phyloP scores from a whole-genome alignment of 2,329 filamentous ascomycete species.

The Monilinia aucupariae region DNA sequence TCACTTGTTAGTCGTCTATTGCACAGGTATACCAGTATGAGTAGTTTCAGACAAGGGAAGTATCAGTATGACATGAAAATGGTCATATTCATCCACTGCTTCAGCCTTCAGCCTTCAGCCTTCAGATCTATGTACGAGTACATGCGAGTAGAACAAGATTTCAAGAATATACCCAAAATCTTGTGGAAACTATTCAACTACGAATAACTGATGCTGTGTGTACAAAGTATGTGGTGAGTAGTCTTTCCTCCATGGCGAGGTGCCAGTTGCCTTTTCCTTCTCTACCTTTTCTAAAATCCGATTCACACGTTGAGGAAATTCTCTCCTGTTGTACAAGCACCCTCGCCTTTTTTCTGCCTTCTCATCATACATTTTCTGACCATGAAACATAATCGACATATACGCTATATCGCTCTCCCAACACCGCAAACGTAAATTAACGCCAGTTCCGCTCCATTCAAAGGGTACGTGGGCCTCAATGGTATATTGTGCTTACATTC shows the following conservation, averaged over 20 bases:
- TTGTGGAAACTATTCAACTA: constrained; percentile 7
- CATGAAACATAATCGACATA: neutral
- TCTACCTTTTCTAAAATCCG: too few relatives aligned
- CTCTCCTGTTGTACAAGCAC: constrained; percentile 7
- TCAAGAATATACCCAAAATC: constrained; percentile 2
- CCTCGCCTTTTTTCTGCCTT: neutral
- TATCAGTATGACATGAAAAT: neutral
- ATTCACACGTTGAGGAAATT: neutral
- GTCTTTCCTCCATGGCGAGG: neutral
- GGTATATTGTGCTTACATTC: constrained; percentile 15
- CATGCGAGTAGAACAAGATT: neutral
- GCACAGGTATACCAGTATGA: too few relatives aligned
- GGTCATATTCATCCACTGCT: neutral
- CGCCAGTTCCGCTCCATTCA: constrained; percentile 12
- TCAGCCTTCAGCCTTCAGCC: too few relatives aligned
- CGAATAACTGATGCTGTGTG: constrained; percentile 6
- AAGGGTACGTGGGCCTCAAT: constrained; percentile 9
- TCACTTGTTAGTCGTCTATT: too few relatives aligned
- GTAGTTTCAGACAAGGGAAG: neutral
- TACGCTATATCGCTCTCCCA: constrained; percentile 1
- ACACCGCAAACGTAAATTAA: neutral
- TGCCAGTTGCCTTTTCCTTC: neutral
- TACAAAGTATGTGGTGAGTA: neutral
- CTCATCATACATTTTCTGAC: neutral
- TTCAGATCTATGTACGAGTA: constrained; percentile 2